These are phyloP conservation scores for Dipteronia dyeriana DNA, from an alignment of 345 rosid species.

Conservation along the genomic window DNA sequence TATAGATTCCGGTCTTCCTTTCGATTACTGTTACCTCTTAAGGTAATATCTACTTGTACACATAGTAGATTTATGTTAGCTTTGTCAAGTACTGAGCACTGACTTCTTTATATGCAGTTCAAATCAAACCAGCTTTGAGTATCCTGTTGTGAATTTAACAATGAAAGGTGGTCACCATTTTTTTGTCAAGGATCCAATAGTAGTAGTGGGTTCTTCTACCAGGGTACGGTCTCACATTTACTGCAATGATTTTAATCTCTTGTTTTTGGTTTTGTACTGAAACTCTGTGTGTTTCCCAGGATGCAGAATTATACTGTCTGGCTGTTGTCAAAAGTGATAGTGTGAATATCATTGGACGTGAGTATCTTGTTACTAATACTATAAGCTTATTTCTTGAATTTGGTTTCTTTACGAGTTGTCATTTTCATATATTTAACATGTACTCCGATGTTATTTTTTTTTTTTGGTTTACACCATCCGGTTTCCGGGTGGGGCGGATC, in stretches of 20 bases:
- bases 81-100: slow-evolving; percentile 1
- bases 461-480: too few species aligned
- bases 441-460: too few species aligned
- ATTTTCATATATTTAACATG: too few species aligned
- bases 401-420: not conserved
- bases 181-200: slow-evolving; percentile 55
- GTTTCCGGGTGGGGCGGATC: too few species aligned
- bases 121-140: slow-evolving; percentile 36
- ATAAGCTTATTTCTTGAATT: slow-evolving; percentile 5
- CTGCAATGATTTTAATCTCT: slow-evolving; percentile 2
- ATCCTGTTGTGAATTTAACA: slow-evolving; percentile 58
- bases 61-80: slow-evolving; percentile 6
- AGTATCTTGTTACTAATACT: slow-evolving; percentile 35
- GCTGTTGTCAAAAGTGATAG: slow-evolving; percentile 65
- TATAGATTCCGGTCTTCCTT: slow-evolving; percentile 44
- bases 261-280: slow-evolving; percentile 11
- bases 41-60: slow-evolving; percentile 42
- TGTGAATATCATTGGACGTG: slow-evolving; percentile 88
- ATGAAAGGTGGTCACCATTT: slow-evolving; percentile 78
- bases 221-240: slow-evolving; percentile 39
- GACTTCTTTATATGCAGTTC: slow-evolving; percentile 32
- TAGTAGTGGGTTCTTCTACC: slow-evolving; percentile 8
- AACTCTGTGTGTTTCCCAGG: slow-evolving; percentile 42
- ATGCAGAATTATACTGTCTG: slow-evolving; percentile 54
- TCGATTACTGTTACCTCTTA: slow-evolving; percentile 76